Base-by-base conservation (phyloP, 495 filamentous ascomycete genomes). In the Pseudevernia furfuracea region DNA sequence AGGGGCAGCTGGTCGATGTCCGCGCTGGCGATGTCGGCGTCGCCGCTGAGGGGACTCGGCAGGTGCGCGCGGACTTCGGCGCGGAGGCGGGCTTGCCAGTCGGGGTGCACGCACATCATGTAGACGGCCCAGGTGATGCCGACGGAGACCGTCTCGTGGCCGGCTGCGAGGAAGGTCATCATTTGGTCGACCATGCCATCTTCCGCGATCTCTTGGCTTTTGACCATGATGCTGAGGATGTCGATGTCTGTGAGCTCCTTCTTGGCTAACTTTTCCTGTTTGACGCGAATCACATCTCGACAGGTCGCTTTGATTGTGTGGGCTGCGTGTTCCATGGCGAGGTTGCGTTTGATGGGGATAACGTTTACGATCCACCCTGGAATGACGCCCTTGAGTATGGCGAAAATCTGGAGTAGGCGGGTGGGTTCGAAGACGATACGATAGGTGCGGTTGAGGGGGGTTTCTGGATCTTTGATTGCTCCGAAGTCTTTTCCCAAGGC, bases 151-250 rank as follows among this genome's bases (percentile, higher is more conserved):
- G 73, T 71, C 71, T 90, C 89, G 71, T 92, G 89, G 9, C 89
- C 89, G 0, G 89, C 89, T 0, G 84, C 85, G 11, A 92, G 81
- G 74, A 92, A 91, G 0, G 88, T 91, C 86, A 91, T 88, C 66
- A 89, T 77, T 68, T 92, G 88, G 71, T 92, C 87, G 41, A 85
- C 76, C 44, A 90, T 81, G 44, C 84, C 81, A 30, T 87, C 83
- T 43, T 89, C 85, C 23, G 70, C 78, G 69, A 89, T 90, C 32
- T 74, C 79, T 19, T 84, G 85, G 14, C 78, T 83, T 64, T 88
- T 80, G 11, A 90, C 70, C 32, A 87, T 86, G 0, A 89, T 82
- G 4, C 82, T 84, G 38, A 91, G 53, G 34, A 57, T 57, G 28
- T 57, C 53, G n/a, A 57, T 57, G 25, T 37, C 53, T 17, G 53